Evolutionary conservation across 805 yeast genomes (phyloP).

Genomic region (Teunomyces panamensis): DNA sequence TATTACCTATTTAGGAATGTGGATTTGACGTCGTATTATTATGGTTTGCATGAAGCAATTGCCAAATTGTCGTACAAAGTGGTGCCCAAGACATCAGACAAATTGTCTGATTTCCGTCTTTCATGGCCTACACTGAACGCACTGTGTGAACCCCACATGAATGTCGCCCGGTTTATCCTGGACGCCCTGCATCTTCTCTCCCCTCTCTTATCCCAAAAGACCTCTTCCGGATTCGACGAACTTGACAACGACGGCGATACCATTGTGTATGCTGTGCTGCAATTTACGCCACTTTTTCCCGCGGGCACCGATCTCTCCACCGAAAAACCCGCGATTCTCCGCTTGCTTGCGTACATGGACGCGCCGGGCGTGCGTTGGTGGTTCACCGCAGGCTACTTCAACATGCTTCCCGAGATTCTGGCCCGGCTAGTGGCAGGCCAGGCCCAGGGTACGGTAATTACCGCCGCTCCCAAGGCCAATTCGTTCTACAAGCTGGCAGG

Average conservation of each 20-base stretch:
- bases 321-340: conserved; percentile 68
- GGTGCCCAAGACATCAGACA: conserved; percentile 12
- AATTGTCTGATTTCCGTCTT: conserved; percentile 39
- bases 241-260: conserved; percentile 46
- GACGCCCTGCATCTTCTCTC: conserved; percentile 56
- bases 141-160: conserved; percentile 64
- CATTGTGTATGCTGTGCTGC: conserved; percentile 84
- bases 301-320: conserved; percentile 65
- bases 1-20: conserved; percentile 68
- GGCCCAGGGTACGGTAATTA: conserved; percentile 69
- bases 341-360: conserved; percentile 56
- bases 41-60: conserved; percentile 63
- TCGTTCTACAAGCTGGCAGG: conserved; percentile 88
- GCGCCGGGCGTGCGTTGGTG: conserved; percentile 65
- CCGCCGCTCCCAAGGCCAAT: conserved; percentile 92
- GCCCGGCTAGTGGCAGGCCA: conserved; percentile 52
- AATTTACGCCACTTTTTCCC: conserved; percentile 76
- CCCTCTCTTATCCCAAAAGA: conserved; percentile 54
- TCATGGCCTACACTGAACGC: conserved; percentile 73
- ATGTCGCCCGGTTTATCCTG: conserved; percentile 48
- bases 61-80: conserved; percentile 70
- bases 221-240: conserved; percentile 28
- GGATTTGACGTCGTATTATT: conserved; percentile 68
- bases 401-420: conserved; percentile 76
- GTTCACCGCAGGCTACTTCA: conserved; percentile 95